Evolutionary conservation across 1,284 basidiomycete species (phyloP).

Genomic region (Schizophyllum amplum): DNA sequence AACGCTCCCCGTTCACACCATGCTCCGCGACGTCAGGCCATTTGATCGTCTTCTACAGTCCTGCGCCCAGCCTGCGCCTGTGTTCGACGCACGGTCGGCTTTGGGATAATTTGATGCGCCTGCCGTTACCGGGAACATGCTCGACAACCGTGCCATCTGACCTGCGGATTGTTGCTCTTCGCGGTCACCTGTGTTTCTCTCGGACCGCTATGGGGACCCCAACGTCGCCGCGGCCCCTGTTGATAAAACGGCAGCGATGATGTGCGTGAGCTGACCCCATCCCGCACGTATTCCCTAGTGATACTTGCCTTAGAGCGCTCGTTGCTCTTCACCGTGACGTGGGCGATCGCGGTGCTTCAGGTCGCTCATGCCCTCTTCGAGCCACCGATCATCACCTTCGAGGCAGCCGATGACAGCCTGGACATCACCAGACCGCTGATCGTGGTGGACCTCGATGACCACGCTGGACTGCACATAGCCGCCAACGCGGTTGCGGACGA

Average conservation of each 20-base stretch:
- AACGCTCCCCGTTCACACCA: too few relatives aligned
- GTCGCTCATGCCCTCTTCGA: constrained; percentile 4
- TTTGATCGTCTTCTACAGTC: too few relatives aligned
- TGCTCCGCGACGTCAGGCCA: too few relatives aligned
- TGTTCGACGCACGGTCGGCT: too few relatives aligned
- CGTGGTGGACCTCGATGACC: constrained; percentile 47
- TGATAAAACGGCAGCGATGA: background rate
- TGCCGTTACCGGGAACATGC: too few relatives aligned
- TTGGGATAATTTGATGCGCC: too few relatives aligned
- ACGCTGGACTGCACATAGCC: constrained; percentile 57
- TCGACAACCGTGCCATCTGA: too few relatives aligned
- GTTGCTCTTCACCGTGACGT: background rate
- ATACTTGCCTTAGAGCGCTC: background rate
- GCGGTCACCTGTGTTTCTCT: background rate
- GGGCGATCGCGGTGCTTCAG: background rate
- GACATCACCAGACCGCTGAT: constrained; percentile 29
- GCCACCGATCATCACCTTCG: constrained; percentile 2
- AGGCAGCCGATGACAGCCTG: background rate
- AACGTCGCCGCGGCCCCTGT: background rate
- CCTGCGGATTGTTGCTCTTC: background rate
- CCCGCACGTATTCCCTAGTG: background rate
- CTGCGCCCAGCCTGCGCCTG: too few relatives aligned
- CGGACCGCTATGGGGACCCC: background rate
- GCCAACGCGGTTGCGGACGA: constrained; percentile 56
- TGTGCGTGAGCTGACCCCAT: background rate